These are phyloP conservation scores for Albizia julibrissin DNA, from an alignment of 306 rosid genomes.

Conservation along the genomic window DNA sequence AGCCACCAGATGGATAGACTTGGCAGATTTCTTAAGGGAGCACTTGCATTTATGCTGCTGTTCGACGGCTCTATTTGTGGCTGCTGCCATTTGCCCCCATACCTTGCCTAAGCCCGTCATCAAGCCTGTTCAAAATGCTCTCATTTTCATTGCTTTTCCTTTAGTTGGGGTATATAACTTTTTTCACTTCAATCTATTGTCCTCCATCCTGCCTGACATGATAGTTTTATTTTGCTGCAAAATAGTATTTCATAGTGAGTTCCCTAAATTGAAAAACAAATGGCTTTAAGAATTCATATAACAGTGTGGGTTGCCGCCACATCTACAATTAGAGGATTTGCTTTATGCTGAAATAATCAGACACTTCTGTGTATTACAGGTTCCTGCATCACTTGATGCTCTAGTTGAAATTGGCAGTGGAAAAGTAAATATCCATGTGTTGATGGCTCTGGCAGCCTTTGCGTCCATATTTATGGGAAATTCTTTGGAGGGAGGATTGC, in stretches of 20 bases:
- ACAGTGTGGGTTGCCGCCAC: background rate
- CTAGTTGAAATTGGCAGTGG: slow-evolving; percentile 79
- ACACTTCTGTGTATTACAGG: slow-evolving; percentile 41
- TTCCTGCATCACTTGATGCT: slow-evolving; percentile 94
- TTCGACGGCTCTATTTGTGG: slow-evolving; percentile 71
- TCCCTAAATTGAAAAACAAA: background rate
- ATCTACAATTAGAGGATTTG: background rate
- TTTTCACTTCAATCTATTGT: background rate
- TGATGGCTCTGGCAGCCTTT: slow-evolving; percentile 98
- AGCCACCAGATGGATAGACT: slow-evolving; percentile 76
- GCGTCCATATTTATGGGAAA: slow-evolving; percentile 93
- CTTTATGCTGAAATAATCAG: background rate
- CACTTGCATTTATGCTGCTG: slow-evolving; percentile 80
- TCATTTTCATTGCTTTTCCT: slow-evolving; percentile 76
- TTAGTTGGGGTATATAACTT: slow-evolving; percentile 72
- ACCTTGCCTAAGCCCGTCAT: slow-evolving; percentile 62
- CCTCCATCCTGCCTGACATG: background rate
- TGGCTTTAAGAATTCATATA: background rate
- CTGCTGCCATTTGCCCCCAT: slow-evolving; percentile 85
- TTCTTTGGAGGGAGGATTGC: slow-evolving; percentile 92
- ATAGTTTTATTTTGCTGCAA: background rate
- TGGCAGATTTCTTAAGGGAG: slow-evolving; percentile 78
- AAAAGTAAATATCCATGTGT: slow-evolving; percentile 88
- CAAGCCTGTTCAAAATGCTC: slow-evolving; percentile 59
- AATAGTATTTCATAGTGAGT: background rate